A percentile compares a stretch with the other conserved stretches of the same genome.
phyloP scores from a whole-genome alignment of 106 monocot species.

The Posidonia australis region DNA sequence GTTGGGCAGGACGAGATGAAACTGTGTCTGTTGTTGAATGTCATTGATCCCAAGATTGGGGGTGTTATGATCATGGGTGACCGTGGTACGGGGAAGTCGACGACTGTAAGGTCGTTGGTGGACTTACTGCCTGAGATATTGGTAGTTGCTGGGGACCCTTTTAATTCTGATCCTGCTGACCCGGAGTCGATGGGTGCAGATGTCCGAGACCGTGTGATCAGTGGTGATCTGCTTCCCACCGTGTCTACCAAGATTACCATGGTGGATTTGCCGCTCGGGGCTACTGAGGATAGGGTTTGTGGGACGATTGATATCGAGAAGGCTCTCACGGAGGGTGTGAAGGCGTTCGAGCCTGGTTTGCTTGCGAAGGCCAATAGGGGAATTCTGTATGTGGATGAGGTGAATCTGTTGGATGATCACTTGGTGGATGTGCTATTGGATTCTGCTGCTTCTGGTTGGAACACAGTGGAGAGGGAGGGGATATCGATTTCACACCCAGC shows the following conservation, averaged over 20 bases:
- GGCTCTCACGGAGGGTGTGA: constrained; percentile 94
- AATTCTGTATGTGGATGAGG: constrained; percentile 96
- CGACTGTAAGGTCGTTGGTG: constrained; percentile 82
- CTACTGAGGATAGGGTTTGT: constrained; percentile 95
- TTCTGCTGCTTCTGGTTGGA: constrained; percentile 97
- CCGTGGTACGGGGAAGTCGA: constrained; percentile 97
- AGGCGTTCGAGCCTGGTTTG: constrained; percentile 95
- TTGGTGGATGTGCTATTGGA: constrained; percentile 92
- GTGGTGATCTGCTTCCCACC: constrained; percentile 38
- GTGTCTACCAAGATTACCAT: constrained; percentile 69
- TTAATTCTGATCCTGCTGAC: constrained; percentile 93
- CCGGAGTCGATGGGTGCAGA: constrained; percentile 84
- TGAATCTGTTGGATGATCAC: constrained; percentile 96
- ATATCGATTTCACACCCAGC: constrained; percentile 98
- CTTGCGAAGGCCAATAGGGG: constrained; percentile 97
- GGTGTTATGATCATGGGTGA: constrained; percentile 99
- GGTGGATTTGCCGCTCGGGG: constrained; percentile 98
- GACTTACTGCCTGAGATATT: constrained; percentile 83
- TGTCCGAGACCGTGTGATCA: constrained; percentile 39
- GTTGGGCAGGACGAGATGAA: constrained; percentile 99
- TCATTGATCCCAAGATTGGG: constrained; percentile 98
- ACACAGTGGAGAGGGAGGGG: constrained; percentile 96
- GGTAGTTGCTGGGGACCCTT: constrained; percentile 86
- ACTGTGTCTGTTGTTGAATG: constrained; percentile 87
- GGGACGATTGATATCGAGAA: constrained; percentile 99